Base-by-base conservation (phyloP, 1,139 yeast species). In the Candida sanyaensis region DNA sequence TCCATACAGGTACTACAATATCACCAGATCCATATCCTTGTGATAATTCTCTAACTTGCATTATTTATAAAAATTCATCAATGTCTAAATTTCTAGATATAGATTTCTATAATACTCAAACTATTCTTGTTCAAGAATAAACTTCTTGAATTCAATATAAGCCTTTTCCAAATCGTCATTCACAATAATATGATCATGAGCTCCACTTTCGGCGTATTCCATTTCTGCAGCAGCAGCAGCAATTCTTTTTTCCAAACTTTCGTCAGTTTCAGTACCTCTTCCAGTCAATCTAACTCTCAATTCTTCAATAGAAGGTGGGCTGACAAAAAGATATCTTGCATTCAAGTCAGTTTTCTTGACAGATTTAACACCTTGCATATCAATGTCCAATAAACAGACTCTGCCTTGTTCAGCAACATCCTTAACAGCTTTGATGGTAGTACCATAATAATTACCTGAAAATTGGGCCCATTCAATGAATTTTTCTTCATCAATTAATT, bases 401-500 rank as follows among this genome's bases (percentile, higher is more conserved):
- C 76, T 81, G 51, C 88, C 88, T 49, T 73, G 59, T 50, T 73
- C 73, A 42, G 85, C 70, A 44, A 88, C 93, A 53, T 85, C 87
- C 60, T 87, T 80, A 49, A 93, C 97, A 29, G 97, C 85, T 61
- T 83, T 86, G 58, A 89, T 77, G 42, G 96, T 78, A 48, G 99
- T 93, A 52, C 99, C 99, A 69, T 93, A 93, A 77, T 87, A 91
- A 78, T 95, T 93, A 43, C 98, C 98, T 8, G 97, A 89, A 65
- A 93, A 93, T 69, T 90, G 95, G 9, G 99, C 99, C 96, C 96
- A 90, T 71, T 93, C 99, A 60, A 93, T 85, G 71, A 93, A 95
- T 55, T 86, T 88, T 44, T 81, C 74, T 38, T 82, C 83, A 10
- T 77, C 85, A 55, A 93, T 89, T 67, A 89, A 77, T 57, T 76